phyloP scores from a whole-genome alignment of 371 early-diverging fungal species.

The Saksenaea vasiformis region DNA sequence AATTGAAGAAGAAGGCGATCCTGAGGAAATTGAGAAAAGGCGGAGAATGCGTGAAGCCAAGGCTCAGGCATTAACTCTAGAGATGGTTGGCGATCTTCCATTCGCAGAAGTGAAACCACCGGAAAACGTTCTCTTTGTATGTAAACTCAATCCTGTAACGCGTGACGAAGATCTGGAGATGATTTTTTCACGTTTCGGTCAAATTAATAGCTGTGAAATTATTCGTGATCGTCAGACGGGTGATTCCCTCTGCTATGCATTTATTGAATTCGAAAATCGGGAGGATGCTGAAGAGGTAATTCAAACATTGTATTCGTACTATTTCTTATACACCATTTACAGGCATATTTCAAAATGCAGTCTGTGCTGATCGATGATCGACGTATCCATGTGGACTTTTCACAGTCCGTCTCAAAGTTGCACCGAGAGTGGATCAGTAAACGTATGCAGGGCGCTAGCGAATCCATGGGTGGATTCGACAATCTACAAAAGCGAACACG shows the following conservation, averaged over 20 bases:
- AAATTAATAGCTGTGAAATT: constrained; percentile 88
- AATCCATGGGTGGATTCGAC: constrained; percentile 55
- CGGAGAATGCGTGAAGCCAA: constrained; percentile 78
- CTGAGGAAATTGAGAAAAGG: constrained; percentile 71
- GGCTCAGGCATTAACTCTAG: constrained; percentile 90
- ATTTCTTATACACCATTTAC: not conserved
- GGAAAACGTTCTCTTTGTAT: constrained; percentile 96
- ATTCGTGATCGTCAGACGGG: constrained; percentile 86
- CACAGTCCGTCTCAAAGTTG: constrained; percentile 91
- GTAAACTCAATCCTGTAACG: constrained; percentile 93
- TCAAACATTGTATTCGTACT: not conserved
- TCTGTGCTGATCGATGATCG: constrained; percentile 96
- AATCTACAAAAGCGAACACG: constrained; percentile 51
- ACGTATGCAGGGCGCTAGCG: constrained; percentile 40
- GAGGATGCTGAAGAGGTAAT: constrained; percentile 83
- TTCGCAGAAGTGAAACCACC: constrained; percentile 97
- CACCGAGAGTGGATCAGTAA: constrained; percentile 73
- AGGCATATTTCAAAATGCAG: constrained; percentile 88
- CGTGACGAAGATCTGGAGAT: constrained; percentile 90
- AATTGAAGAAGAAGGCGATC: constrained; percentile 68
- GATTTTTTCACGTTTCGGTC: constrained; percentile 94
- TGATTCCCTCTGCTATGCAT: constrained; percentile 91
- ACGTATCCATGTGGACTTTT: constrained; percentile 97
- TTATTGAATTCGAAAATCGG: constrained; percentile 92
- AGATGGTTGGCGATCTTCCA: constrained; percentile 98